A percentile compares a stretch with the other conserved stretches of the same genome.
Evolutionary conservation across 2,329 filamentous ascomycete species (phyloP).

Genomic region (Kalmusia sp.): DNA sequence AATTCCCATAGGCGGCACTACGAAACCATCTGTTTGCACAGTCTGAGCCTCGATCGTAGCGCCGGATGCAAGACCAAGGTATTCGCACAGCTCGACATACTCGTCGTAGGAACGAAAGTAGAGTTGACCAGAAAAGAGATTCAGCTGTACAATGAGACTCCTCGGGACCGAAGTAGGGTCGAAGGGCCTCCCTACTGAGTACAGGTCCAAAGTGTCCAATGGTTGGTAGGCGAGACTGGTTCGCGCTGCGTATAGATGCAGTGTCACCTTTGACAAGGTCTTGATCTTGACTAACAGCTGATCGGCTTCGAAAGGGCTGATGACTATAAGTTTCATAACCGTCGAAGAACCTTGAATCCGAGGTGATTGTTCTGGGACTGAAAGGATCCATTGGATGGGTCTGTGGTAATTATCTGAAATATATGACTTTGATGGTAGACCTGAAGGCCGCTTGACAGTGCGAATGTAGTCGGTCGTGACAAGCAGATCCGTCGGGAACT

Average conservation of each 20-base stretch:
- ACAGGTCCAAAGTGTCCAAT: constrained; percentile 58
- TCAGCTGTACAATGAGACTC: constrained; percentile 58
- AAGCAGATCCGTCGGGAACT: constrained; percentile 52
- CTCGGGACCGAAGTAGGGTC: constrained; percentile 18
- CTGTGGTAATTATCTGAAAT: constrained; percentile 58
- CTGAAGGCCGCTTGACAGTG: constrained; percentile 48
- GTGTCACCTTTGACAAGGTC: constrained; percentile 38
- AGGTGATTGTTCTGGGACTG: too few species aligned
- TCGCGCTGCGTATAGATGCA: constrained; percentile 64
- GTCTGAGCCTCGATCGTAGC: constrained; percentile 24
- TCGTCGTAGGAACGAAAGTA: constrained; percentile 64
- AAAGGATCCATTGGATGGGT: constrained; percentile 62
- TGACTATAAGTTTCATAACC: constrained; percentile 63
- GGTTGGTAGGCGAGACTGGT: constrained; percentile 39
- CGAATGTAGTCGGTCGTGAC: constrained; percentile 60
- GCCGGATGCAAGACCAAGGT: constrained; percentile 57
- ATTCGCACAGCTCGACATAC: constrained; percentile 61
- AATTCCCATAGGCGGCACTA: constrained; percentile 32
- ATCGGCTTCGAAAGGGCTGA: constrained; percentile 69
- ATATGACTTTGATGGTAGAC: constrained; percentile 1
- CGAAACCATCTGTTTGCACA: constrained; percentile 45
- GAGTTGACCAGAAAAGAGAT: constrained; percentile 72
- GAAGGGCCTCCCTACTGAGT: constrained; percentile 39
- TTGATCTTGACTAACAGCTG: constrained; percentile 53
- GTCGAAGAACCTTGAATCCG: too few species aligned